Conservation (phyloP, 2,329 filamentous ascomycete species). For the Aspergillus felis region DNA sequence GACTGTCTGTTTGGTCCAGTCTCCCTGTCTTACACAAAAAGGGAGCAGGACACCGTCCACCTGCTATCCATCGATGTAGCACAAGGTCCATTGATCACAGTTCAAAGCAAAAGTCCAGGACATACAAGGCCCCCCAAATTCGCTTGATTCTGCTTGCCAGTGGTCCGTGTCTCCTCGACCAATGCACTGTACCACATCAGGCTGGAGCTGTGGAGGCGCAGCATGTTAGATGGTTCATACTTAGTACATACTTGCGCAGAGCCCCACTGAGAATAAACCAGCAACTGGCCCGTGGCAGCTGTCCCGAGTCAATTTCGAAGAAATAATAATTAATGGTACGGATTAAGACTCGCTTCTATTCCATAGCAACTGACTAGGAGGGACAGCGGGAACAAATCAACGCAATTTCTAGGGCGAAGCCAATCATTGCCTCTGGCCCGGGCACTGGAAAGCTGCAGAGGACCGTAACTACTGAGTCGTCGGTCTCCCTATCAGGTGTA, state of each 20-base stretch:
- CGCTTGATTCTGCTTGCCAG: background rate
- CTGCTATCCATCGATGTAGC: background rate
- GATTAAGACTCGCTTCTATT: background rate
- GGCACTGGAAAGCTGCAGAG: background rate
- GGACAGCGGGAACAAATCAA: background rate
- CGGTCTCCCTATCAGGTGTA: background rate
- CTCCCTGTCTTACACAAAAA: background rate
- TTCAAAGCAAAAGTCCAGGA: background rate
- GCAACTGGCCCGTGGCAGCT: background rate
- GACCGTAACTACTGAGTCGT: background rate
- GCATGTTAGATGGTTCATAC: conserved; percentile 2
- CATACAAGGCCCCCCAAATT: background rate
- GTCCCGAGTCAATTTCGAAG: background rate
- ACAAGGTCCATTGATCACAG: conserved; percentile 8
- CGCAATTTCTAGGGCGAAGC: background rate
- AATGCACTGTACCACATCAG: conserved; percentile 12
- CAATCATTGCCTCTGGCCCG: background rate
- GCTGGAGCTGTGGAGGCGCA: conserved; percentile 13
- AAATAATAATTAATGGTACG: background rate
- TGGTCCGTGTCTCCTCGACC: background rate
- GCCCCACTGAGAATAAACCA: conserved; percentile 4
- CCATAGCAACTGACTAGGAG: background rate
- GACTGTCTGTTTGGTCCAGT: background rate
- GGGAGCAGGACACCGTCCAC: background rate
- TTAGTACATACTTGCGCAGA: conserved; percentile 4